These are phyloP conservation scores for Lactarius indigo DNA, from an alignment of 768 basidiomycete species.

Conservation along the genomic window DNA sequence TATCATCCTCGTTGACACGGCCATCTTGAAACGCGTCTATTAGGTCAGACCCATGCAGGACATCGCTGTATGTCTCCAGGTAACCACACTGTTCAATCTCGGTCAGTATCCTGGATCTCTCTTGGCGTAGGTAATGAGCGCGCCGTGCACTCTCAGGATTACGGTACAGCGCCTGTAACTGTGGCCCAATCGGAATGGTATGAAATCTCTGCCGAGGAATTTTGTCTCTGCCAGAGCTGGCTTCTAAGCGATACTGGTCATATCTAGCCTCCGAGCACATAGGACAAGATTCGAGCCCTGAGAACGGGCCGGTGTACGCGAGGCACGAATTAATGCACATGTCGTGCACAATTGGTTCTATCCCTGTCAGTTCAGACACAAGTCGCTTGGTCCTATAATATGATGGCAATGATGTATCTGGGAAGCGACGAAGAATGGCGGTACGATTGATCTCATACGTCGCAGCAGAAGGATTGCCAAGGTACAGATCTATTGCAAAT, in stretches of 20 bases:
- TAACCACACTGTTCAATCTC: not conserved
- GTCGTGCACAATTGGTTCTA: not conserved
- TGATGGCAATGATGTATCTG: too few relatives aligned
- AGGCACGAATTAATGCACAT: slow-evolving; percentile 3
- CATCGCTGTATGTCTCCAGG: slow-evolving; percentile 28
- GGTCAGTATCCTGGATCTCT: too few relatives aligned
- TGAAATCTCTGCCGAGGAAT: not conserved
- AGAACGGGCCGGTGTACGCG: not conserved
- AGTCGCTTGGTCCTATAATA: too few relatives aligned
- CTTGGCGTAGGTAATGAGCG: too few relatives aligned
- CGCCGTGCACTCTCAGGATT: too few relatives aligned
- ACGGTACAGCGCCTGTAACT: not conserved
- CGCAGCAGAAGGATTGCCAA: too few relatives aligned
- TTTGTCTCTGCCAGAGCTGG: not conserved
- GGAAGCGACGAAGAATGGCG: too few relatives aligned
- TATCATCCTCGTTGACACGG: slow-evolving; percentile 29
- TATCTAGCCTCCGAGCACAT: not conserved
- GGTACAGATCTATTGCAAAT: too few relatives aligned
- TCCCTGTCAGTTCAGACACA: not conserved
- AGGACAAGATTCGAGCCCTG: not conserved
- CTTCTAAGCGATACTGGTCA: not conserved
- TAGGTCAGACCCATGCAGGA: slow-evolving; percentile 33
- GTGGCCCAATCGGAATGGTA: not conserved
- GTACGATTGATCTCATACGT: too few relatives aligned
- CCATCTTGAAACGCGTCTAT: slow-evolving; percentile 27